Evolutionary conservation across 176 grass and related monocot genomes (phyloP).

Genomic region (Oryza glumipatula): DNA sequence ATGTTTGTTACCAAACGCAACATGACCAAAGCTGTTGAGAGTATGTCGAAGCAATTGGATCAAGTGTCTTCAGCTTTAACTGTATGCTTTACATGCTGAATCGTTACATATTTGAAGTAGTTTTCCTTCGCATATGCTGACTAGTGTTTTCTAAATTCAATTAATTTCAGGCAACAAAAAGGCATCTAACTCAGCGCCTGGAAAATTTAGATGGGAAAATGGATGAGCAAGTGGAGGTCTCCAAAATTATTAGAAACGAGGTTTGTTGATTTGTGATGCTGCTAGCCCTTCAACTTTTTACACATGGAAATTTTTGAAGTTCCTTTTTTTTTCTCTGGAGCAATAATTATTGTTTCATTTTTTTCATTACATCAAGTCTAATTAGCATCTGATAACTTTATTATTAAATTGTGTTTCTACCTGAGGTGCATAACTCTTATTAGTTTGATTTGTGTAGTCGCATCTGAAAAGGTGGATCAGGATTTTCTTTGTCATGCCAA

Average conservation of each 20-base stretch:
- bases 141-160: constrained; percentile 1
- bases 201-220: constrained; percentile 96
- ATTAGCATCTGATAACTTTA: neutral
- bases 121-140: neutral
- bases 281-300: constrained; percentile 17
- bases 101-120: constrained; percentile 28
- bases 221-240: constrained; percentile 82
- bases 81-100: constrained; percentile 55
- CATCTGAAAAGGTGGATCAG: constrained; percentile 7
- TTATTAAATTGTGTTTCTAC: constrained; percentile 5
- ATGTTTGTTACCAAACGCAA: constrained; percentile 95
- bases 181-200: constrained; percentile 75
- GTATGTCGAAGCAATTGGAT: constrained; percentile 94
- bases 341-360: neutral
- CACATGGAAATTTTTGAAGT: neutral
- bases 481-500: constrained; percentile 27
- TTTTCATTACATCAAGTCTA: neutral
- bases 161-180: constrained; percentile 82
- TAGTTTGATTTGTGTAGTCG: neutral
- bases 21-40: constrained; percentile 85
- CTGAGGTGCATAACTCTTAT: neutral
- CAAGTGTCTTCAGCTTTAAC: constrained; percentile 80
- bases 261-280: constrained; percentile 49
- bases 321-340: neutral
- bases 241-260: constrained; percentile 85